phyloP scores from a whole-genome alignment of 2,329 filamentous ascomycete species.

The Alternaria alternata region DNA sequence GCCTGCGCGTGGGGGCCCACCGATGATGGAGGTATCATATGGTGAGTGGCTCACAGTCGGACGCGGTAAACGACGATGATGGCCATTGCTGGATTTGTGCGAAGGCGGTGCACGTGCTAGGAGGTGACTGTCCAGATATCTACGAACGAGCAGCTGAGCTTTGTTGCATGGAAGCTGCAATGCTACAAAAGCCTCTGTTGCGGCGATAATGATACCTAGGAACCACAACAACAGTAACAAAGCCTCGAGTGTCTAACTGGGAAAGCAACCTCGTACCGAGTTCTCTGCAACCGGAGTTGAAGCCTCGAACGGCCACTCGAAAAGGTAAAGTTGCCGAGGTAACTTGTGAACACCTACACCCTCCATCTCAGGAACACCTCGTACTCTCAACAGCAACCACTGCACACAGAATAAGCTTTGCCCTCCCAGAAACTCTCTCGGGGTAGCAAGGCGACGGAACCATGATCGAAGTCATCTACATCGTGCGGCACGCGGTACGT shows the following conservation, averaged over 20 bases:
- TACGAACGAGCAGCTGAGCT: neutral
- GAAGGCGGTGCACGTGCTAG: neutral
- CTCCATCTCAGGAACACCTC: conserved; percentile 7
- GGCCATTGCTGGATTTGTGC: neutral
- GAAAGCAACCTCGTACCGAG: neutral
- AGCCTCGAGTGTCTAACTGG: neutral
- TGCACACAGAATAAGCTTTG: conserved; percentile 8
- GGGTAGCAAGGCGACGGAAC: conserved; percentile 7
- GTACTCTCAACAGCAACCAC: conserved; percentile 20
- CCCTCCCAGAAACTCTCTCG: conserved; percentile 5
- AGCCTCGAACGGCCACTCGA: neutral
- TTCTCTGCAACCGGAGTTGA: neutral
- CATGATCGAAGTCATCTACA: conserved; percentile 59
- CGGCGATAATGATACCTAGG: neutral
- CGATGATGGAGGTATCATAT: conserved; percentile 7
- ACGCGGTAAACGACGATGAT: neutral
- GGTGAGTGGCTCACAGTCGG: conserved; percentile 10
- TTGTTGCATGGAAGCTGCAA: neutral
- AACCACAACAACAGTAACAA: neutral
- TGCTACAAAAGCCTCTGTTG: neutral
- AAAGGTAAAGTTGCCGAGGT: conserved; percentile 25
- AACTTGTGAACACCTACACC: conserved; percentile 1
- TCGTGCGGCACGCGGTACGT: conserved; percentile 62
- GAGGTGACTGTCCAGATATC: neutral
- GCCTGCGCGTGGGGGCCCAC: neutral